Percentiles rank a stretch among this genome's conserved stretches.
phyloP scores from a whole-genome alignment of 768 basidiomycete species.

The Myochromella boudieri region DNA sequence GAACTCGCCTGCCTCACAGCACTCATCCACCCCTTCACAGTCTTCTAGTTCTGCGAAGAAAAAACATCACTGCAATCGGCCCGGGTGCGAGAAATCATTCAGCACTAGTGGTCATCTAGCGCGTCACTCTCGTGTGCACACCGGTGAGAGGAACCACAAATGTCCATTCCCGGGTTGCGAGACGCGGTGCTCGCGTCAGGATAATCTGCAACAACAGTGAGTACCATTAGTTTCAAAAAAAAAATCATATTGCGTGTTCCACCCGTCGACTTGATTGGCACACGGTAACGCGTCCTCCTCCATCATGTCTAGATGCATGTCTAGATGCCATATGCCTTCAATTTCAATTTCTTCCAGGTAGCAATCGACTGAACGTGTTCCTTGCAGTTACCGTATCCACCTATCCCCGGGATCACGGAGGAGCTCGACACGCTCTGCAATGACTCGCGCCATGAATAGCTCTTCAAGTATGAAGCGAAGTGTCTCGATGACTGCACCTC shows the following conservation, averaged over 20 bases:
- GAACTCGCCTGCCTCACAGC: constrained; percentile 26
- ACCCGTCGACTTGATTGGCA: too few species aligned
- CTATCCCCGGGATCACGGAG: constrained; percentile 77
- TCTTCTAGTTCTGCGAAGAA: constrained; percentile 33
- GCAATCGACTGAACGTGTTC: constrained; percentile 1
- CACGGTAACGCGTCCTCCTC: not conserved
- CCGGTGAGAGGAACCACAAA: constrained; percentile 88
- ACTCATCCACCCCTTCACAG: constrained; percentile 17
- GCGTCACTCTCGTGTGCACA: constrained; percentile 86
- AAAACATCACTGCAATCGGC: constrained; percentile 69
- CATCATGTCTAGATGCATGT: not conserved
- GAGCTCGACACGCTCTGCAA: constrained; percentile 61
- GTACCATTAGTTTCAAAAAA: too few species aligned
- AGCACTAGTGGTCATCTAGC: constrained; percentile 90
- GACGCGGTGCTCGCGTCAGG: constrained; percentile 86
- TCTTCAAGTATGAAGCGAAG: constrained; percentile 27
- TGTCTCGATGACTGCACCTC: constrained; percentile 26
- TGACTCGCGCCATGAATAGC: constrained; percentile 38
- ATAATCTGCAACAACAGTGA: constrained; percentile 74
- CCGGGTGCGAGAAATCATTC: constrained; percentile 74
- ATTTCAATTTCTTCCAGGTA: not conserved
- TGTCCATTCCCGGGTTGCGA: constrained; percentile 97
- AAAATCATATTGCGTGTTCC: too few species aligned
- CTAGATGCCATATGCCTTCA: not conserved
- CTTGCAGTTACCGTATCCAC: constrained; percentile 72